These are phyloP conservation scores for Trichocomaceae sp. DNA, from an alignment of 2,329 filamentous ascomycete genomes.

Conservation along the genomic window DNA sequence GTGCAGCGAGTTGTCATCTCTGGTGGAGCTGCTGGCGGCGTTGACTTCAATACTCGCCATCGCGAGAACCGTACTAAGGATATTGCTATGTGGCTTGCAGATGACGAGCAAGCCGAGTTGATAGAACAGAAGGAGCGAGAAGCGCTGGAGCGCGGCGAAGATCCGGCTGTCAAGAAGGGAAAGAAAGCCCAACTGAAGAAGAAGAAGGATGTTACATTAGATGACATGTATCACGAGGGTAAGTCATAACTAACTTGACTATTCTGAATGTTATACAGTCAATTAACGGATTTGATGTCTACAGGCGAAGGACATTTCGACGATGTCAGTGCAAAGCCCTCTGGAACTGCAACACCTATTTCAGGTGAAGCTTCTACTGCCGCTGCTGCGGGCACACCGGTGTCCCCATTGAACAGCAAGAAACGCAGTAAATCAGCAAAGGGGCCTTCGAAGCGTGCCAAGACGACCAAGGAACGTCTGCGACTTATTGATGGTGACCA, in stretches of 20 bases:
- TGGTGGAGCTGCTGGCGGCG: constrained; percentile 71
- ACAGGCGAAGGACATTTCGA: constrained; percentile 95
- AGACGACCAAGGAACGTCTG: constrained; percentile 49
- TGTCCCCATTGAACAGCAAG: constrained; percentile 34
- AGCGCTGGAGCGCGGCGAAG: constrained; percentile 63
- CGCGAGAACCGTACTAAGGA: constrained; percentile 94
- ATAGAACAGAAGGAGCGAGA: constrained; percentile 92
- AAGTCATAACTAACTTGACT: constrained; percentile 36
- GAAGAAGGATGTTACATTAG: constrained; percentile 59
- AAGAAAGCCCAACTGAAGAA: constrained; percentile 56
- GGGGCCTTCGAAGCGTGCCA: constrained; percentile 54
- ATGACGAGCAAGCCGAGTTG: constrained; percentile 90
- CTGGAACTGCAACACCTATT: constrained; percentile 77
- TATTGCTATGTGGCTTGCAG: constrained; percentile 97
- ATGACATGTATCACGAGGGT: constrained; percentile 99
- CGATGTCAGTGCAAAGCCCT: constrained; percentile 71
- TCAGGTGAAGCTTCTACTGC: constrained; percentile 45
- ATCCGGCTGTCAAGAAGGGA: constrained; percentile 53
- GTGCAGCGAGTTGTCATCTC: constrained; percentile 96
- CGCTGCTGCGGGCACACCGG: constrained; percentile 18
- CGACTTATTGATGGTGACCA: constrained; percentile 40
- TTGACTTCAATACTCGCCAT: constrained; percentile 91
- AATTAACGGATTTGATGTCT: constrained; percentile 21
- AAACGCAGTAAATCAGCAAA: constrained; percentile 51
- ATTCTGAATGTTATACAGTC: constrained; percentile 10